These are phyloP conservation scores for Periconia sp. DNA, from an alignment of 2,329 filamentous ascomycete genomes.

Conservation along the genomic window DNA sequence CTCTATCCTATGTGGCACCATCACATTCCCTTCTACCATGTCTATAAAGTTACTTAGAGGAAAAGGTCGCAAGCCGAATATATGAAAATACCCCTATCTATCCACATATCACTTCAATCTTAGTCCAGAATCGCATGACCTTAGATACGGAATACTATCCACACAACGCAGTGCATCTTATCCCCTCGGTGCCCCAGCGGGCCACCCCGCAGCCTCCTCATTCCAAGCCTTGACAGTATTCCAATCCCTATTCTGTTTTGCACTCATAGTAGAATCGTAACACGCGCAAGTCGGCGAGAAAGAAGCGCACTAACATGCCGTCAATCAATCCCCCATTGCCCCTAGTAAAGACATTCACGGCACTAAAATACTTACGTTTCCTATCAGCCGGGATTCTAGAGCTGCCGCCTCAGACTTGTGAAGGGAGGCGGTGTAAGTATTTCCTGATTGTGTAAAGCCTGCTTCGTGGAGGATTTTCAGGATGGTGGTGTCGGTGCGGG, in stretches of 20 bases:
- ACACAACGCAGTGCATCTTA: too few species aligned
- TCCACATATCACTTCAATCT: too few species aligned
- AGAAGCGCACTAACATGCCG: background rate
- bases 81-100: too few species aligned
- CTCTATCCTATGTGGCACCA: too few species aligned
- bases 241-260: conserved; percentile 1
- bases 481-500: background rate
- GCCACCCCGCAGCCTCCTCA: background rate
- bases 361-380: background rate
- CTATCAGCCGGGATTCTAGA: background rate
- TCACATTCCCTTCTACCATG: too few species aligned
- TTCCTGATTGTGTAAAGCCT: background rate
- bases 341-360: too few species aligned
- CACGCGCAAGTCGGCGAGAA: background rate
- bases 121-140: too few species aligned
- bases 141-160: too few species aligned
- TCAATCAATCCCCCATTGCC: background rate
- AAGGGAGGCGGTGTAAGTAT: background rate
- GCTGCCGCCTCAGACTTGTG: background rate
- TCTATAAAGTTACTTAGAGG: too few species aligned
- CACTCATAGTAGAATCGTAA: conserved; percentile 1
- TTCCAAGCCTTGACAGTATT: background rate
- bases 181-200: background rate
- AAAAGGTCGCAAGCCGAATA: too few species aligned
- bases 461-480: background rate